phyloP scores from a whole-genome alignment of 2,329 filamentous ascomycete species.

The Trichoderma sp. region DNA sequence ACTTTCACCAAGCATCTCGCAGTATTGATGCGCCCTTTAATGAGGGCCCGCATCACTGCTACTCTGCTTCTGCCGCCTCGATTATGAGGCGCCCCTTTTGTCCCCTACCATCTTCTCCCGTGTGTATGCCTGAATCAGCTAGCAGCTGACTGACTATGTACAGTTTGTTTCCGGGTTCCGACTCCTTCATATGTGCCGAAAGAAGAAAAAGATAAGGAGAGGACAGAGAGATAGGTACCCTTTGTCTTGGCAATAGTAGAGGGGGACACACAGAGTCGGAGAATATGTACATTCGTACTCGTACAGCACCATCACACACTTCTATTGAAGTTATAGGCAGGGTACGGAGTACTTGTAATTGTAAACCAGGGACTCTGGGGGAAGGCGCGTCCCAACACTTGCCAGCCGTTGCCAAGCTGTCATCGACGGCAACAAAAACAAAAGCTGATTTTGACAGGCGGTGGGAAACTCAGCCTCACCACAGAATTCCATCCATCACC shows the following conservation, averaged over 20 bases:
- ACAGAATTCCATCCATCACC: not conserved
- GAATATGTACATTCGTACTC: not conserved
- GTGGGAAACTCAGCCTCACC: not conserved
- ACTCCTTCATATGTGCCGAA: not conserved
- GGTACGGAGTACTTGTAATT: too few relatives aligned
- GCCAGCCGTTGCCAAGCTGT: not conserved
- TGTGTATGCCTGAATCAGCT: not conserved
- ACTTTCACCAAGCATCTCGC: not conserved
- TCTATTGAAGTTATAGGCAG: too few relatives aligned
- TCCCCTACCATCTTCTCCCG: not conserved
- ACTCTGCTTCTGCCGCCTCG: conserved; percentile 2
- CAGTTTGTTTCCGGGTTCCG: not conserved
- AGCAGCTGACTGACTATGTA: not conserved
- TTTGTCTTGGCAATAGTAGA: not conserved
- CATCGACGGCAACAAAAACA: not conserved
- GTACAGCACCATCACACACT: not conserved
- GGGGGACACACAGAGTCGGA: not conserved
- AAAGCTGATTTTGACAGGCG: not conserved
- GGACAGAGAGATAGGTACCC: not conserved
- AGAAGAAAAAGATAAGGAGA: not conserved
- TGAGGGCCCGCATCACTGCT: conserved; percentile 4
- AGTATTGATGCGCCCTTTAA: not conserved
- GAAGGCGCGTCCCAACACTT: not conserved
- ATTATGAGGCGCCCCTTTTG: conserved; percentile 6
- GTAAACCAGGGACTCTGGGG: not conserved